These are phyloP conservation scores for Lactarius sp. DNA, from an alignment of 768 basidiomycete species.

Conservation along the genomic window DNA sequence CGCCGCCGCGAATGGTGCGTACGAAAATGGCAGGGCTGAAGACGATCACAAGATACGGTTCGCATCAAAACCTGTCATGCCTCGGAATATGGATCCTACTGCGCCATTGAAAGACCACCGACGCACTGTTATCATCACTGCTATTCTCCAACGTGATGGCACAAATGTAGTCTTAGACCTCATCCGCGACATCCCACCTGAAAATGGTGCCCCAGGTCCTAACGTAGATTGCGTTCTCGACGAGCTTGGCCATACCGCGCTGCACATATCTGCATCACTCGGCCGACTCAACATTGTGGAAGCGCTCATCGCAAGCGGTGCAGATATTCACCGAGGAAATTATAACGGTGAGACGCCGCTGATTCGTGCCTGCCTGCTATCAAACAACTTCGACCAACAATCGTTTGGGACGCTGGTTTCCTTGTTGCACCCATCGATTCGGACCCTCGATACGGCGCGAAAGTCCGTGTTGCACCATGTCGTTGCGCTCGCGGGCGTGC, in stretches of 20 bases:
- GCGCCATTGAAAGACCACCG: constrained; percentile 47
- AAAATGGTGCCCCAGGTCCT: constrained; percentile 32
- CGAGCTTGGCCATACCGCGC: constrained; percentile 89
- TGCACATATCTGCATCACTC: constrained; percentile 89
- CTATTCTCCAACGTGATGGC: constrained; percentile 68
- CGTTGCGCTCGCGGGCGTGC: constrained; percentile 84
- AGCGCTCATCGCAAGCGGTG: constrained; percentile 68
- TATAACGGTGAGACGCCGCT: constrained; percentile 92
- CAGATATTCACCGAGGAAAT: constrained; percentile 89
- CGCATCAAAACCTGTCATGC: constrained; percentile 57
- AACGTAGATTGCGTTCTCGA: constrained; percentile 88
- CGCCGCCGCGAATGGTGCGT: constrained; percentile 40
- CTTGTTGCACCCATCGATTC: constrained; percentile 65
- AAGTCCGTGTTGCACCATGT: constrained; percentile 91
- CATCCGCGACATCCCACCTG: constrained; percentile 56
- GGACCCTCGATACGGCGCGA: constrained; percentile 81
- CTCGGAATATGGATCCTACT: constrained; percentile 49
- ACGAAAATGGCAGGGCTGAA: constrained; percentile 38
- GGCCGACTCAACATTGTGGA: constrained; percentile 64
- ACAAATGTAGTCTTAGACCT: constrained; percentile 55
- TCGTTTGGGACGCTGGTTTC: constrained; percentile 63
- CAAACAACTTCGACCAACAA: constrained; percentile 76
- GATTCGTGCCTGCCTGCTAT: constrained; percentile 86
- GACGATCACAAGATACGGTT: constrained; percentile 52
- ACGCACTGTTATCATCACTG: constrained; percentile 56